Evolutionary conservation across 1,284 basidiomycete genomes (phyloP).

Genomic region (Tilletia indica): DNA sequence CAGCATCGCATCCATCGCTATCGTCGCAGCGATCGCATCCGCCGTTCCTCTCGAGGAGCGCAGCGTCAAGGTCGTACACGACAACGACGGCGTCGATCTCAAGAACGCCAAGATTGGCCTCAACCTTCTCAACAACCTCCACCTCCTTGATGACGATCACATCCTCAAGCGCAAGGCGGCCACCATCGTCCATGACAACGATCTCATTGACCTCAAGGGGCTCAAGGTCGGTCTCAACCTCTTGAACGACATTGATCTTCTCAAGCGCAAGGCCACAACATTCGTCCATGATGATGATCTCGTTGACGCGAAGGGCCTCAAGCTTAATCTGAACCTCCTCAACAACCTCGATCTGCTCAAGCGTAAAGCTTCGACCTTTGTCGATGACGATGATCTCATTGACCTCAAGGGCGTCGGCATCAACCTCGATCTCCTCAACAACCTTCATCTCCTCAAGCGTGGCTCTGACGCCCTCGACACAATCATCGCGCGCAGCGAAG

Average conservation of each 20-base stretch:
- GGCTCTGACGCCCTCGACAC: background rate
- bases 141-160: background rate
- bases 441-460: slow-evolving; percentile 3
- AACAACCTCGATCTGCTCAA: background rate
- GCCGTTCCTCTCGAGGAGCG: background rate
- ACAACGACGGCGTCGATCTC: slow-evolving; percentile 10
- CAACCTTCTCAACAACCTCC: background rate
- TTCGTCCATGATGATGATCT: background rate
- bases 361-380: background rate
- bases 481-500: background rate
- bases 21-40: background rate
- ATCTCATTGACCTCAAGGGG: background rate
- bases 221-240: background rate
- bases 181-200: background rate
- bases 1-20: background rate
- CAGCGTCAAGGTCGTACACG: background rate
- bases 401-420: background rate
- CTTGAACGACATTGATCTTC: background rate
- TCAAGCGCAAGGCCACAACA: slow-evolving; percentile 12
- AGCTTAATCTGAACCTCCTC: background rate
- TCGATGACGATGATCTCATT: slow-evolving; percentile 5
- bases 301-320: slow-evolving; percentile 3
- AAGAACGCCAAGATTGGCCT: background rate
- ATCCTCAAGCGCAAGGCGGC: slow-evolving; percentile 4
- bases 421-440: slow-evolving; percentile 5